Conservation (phyloP, 108 stramenopile species). For the Thalassiosira profunda region DNA sequence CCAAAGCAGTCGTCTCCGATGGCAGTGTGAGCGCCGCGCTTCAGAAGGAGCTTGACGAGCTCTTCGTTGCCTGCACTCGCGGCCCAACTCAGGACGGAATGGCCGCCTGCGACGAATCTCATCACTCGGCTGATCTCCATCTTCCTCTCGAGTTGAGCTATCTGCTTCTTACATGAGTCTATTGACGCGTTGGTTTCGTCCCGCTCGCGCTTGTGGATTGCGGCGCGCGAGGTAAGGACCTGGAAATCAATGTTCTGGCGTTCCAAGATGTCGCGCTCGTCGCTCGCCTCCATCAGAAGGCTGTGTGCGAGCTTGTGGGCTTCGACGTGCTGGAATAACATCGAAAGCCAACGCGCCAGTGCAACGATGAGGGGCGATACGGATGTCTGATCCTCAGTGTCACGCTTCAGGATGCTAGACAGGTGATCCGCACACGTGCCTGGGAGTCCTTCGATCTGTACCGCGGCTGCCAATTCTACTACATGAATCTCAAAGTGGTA, state of each 20-base stretch:
- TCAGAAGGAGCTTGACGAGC: constrained; percentile 28
- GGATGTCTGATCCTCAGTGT: not conserved
- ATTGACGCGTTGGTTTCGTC: constrained; percentile 13
- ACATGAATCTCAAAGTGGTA: constrained; percentile 9
- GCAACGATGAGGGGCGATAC: constrained; percentile 4
- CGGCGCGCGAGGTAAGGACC: constrained; percentile 9
- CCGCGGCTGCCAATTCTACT: constrained; percentile 16
- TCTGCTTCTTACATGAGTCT: not conserved
- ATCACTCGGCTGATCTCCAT: constrained; percentile 12
- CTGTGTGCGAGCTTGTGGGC: constrained; percentile 1
- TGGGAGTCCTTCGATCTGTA: constrained; percentile 17
- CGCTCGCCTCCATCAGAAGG: constrained; percentile 10
- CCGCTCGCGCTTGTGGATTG: constrained; percentile 23
- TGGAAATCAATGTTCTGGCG: constrained; percentile 7
- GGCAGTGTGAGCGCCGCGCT: constrained; percentile 41
- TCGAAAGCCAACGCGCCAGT: constrained; percentile 7
- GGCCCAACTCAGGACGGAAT: constrained; percentile 51
- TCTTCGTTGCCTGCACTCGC: constrained; percentile 21
- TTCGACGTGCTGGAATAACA: not conserved
- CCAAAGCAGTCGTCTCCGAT: constrained; percentile 28
- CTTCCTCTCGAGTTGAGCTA: constrained; percentile 5
- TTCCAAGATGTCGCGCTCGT: constrained; percentile 15
- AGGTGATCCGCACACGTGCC: constrained; percentile 11
- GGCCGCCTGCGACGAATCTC: constrained; percentile 29
- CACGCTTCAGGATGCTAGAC: not conserved